Conservation (phyloP, 2,329 filamentous ascomycete species). For the Xylariaceae sp. region DNA sequence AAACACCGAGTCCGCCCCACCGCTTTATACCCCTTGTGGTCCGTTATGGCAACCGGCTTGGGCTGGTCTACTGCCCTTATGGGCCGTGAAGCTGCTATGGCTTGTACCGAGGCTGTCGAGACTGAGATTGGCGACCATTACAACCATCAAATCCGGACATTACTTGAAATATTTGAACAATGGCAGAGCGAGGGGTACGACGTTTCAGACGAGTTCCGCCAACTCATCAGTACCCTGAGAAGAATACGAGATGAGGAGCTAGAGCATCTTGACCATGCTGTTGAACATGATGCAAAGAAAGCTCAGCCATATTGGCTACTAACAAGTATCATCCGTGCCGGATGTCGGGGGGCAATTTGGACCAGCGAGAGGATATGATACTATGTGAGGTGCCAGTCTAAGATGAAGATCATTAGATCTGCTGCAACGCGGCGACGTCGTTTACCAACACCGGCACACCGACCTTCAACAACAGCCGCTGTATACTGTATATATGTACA, state of each 20-base stretch:
- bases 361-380: slow-evolving; percentile 66
- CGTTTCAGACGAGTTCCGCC: slow-evolving; percentile 71
- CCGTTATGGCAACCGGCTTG: slow-evolving; percentile 70
- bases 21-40: slow-evolving; percentile 88
- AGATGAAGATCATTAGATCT: too few species aligned
- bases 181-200: slow-evolving; percentile 77
- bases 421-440: too few species aligned
- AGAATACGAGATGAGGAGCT: slow-evolving; percentile 92
- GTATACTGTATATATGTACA: too few species aligned
- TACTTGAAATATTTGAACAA: slow-evolving; percentile 75
- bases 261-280: slow-evolving; percentile 92
- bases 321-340: slow-evolving; percentile 81
- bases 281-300: slow-evolving; percentile 87
- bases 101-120: slow-evolving; percentile 96
- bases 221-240: slow-evolving; percentile 69
- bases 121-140: slow-evolving; percentile 97
- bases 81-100: slow-evolving; percentile 94
- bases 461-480: too few species aligned
- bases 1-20: slow-evolving; percentile 90
- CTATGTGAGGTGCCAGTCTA: not conserved
- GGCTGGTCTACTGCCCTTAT: slow-evolving; percentile 88
- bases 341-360: slow-evolving; percentile 90
- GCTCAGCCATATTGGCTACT: slow-evolving; percentile 86
- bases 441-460: too few species aligned
- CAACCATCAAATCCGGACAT: slow-evolving; percentile 79